A percentile compares a stretch with the other conserved stretches of the same genome.
These are phyloP conservation scores for Durotheca rogersii DNA, from an alignment of 495 filamentous ascomycete genomes.

Conservation along the genomic window DNA sequence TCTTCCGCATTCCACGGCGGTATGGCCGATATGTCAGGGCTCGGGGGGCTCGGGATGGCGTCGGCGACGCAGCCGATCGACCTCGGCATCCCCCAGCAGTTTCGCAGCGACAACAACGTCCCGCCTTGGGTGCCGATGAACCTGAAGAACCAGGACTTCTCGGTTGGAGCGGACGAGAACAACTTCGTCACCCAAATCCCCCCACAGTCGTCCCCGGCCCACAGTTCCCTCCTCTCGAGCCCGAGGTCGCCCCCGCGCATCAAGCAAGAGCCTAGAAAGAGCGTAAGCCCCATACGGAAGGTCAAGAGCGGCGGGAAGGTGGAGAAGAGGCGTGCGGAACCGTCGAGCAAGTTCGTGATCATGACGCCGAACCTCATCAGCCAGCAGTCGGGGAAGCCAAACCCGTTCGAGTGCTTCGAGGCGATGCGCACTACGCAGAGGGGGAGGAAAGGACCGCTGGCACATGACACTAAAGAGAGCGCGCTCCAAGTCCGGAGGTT, in stretches of 20 bases:
- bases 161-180: conserved; percentile 42
- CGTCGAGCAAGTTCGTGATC: conserved; percentile 47
- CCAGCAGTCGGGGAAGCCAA: conserved; percentile 44
- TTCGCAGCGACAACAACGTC: conserved; percentile 35
- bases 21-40: conserved; percentile 19
- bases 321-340: conserved; percentile 39
- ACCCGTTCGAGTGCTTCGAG: conserved; percentile 52
- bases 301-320: conserved; percentile 35
- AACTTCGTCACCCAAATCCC: conserved; percentile 33
- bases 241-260: conserved; percentile 38
- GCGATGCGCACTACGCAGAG: conserved; percentile 45
- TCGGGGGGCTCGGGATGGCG: conserved; percentile 22
- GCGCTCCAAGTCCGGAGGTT: conserved; percentile 49
- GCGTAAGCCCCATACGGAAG: conserved; percentile 39
- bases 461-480: conserved; percentile 47
- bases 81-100: conserved; percentile 36
- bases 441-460: conserved; percentile 50
- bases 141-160: conserved; percentile 34
- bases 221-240: conserved; percentile 33
- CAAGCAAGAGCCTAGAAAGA: conserved; percentile 32
- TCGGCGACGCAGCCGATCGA: conserved; percentile 20
- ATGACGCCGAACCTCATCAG: conserved; percentile 49
- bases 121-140: conserved; percentile 43
- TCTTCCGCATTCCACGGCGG: conserved; percentile 23
- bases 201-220: conserved; percentile 32